phyloP scores from a whole-genome alignment of 2,329 filamentous ascomycete genomes.

The Penicillium sp. region DNA sequence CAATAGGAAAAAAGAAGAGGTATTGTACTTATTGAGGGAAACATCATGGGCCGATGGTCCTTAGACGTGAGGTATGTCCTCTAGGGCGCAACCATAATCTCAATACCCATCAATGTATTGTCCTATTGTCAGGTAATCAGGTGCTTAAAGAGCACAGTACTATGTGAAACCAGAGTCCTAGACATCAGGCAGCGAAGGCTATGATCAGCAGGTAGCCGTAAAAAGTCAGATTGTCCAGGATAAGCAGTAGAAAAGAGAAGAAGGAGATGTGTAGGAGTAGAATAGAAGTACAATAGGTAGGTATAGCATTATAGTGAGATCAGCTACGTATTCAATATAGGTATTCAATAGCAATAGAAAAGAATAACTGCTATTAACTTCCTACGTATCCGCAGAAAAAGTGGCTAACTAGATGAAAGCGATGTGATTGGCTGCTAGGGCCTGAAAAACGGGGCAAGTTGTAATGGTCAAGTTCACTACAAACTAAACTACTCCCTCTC shows the following conservation, averaged over 20 bases:
- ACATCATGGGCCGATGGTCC: background rate
- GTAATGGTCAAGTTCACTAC: conserved; percentile 12
- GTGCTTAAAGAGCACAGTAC: background rate
- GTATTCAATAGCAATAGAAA: background rate
- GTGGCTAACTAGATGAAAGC: conserved; percentile 6
- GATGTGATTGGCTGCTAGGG: conserved; percentile 6
- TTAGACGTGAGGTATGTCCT: background rate
- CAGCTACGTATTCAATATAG: no score
- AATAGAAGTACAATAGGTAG: background rate
- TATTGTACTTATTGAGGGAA: background rate
- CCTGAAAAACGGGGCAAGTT: conserved; percentile 7
- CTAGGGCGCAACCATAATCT: background rate
- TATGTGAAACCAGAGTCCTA: background rate
- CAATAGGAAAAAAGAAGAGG: background rate
- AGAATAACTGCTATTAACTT: background rate
- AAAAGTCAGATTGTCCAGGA: background rate
- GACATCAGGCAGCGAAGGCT: background rate
- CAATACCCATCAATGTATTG: background rate
- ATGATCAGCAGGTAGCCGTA: background rate
- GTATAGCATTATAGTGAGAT: no score
- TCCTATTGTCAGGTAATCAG: background rate
- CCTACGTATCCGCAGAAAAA: background rate
- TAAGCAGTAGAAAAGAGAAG: background rate
- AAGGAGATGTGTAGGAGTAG: background rate
- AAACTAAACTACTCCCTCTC: conserved; percentile 23